Percentiles rank a stretch among this genome's conserved stretches.
phyloP scores from a whole-genome alignment of 2,329 filamentous ascomycete genomes.

The Penicillium sumatraense region DNA sequence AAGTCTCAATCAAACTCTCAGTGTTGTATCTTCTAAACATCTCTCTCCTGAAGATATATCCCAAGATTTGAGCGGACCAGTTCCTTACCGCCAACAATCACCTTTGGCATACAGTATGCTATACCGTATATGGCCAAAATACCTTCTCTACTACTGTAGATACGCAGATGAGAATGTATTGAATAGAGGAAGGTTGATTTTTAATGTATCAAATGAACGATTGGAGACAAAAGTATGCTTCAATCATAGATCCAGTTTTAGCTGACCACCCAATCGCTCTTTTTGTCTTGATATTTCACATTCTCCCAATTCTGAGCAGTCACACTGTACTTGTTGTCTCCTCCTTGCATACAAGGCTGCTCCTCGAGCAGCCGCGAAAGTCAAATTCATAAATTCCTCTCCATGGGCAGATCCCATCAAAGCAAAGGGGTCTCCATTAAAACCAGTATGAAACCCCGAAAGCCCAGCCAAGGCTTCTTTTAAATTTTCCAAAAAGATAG shows the following conservation, averaged over 20 bases:
- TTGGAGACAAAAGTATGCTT: neutral
- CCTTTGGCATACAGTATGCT: too few relatives aligned
- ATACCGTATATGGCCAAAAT: too few relatives aligned
- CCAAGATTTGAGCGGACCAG: too few relatives aligned
- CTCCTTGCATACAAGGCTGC: constrained; percentile 12
- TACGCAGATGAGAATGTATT: too few relatives aligned
- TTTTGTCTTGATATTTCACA: constrained; percentile 5
- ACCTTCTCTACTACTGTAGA: too few relatives aligned
- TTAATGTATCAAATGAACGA: too few relatives aligned
- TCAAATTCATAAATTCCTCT: neutral
- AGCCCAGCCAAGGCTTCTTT: constrained; percentile 6
- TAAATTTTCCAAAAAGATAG: constrained; percentile 5
- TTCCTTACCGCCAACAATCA: too few relatives aligned
- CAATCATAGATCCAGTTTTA: neutral
- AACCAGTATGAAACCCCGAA: neutral
- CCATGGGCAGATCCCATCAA: neutral
- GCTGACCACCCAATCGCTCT: constrained; percentile 1
- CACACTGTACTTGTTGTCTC: constrained; percentile 13
- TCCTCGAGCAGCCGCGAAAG: constrained; percentile 14
- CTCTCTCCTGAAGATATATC: too few relatives aligned
- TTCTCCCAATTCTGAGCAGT: constrained; percentile 7
- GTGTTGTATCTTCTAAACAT: too few relatives aligned
- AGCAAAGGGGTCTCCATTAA: neutral
- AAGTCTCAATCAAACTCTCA: too few relatives aligned
- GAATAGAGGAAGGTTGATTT: too few relatives aligned